A percentile compares a stretch with the other conserved stretches of the same genome.
phyloP scores from a whole-genome alignment of 768 basidiomycete species.

The Daedaleopsis sinensis region DNA sequence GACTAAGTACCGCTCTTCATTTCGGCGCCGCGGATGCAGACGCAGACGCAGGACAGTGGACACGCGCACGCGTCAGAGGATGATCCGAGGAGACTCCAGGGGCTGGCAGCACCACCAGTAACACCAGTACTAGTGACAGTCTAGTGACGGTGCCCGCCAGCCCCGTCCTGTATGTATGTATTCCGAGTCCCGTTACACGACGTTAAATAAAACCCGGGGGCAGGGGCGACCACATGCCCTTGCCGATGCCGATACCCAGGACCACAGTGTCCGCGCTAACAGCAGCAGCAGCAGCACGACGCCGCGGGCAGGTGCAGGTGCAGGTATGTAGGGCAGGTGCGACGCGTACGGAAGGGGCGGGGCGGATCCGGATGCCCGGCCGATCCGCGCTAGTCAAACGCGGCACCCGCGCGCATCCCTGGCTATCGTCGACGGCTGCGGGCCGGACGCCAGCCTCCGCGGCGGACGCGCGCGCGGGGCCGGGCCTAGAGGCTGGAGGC shows the following conservation, averaged over 20 bases:
- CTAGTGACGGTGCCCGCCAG: no score
- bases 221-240: no score
- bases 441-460: not conserved
- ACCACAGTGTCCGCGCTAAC: not conserved
- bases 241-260: no score
- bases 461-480: not conserved
- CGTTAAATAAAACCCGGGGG: conserved; percentile 9
- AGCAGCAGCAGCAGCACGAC: not conserved
- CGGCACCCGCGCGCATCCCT: not conserved
- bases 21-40: no score
- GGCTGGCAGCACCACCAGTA: no score
- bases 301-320: no score
- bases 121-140: no score
- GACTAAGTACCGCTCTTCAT: no score
- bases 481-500: not conserved
- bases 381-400: not conserved
- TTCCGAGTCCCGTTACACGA: conserved; percentile 10
- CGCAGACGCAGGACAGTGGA: not conserved
- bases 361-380: conserved; percentile 1
- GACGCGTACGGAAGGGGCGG: not conserved
- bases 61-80: not conserved
- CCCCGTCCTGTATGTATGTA: conserved; percentile 8
- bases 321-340: not conserved
- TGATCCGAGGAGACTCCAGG: conserved; percentile 17
- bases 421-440: not conserved